Conservation (phyloP, 1,139 yeast species). For the Geotrichum bryndzae region DNA sequence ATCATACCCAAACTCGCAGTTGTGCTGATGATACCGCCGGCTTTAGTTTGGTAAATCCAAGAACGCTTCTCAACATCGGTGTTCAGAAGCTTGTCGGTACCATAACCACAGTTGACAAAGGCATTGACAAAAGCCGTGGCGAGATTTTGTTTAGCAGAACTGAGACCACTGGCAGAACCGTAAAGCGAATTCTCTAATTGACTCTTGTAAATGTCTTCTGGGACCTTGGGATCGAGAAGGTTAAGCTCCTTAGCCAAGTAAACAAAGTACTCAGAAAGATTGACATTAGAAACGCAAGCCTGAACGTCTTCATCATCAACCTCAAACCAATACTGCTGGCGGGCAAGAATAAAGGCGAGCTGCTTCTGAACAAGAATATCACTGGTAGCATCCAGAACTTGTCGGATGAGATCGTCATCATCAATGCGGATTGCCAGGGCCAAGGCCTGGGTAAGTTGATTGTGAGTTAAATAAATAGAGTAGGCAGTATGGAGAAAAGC, state of each 20-base stretch:
- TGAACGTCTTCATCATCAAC: constrained; percentile 72
- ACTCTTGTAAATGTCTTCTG: constrained; percentile 90
- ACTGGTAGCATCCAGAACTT: constrained; percentile 68
- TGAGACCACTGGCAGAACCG: constrained; percentile 61
- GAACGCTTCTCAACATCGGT: constrained; percentile 62
- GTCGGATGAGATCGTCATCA: constrained; percentile 66
- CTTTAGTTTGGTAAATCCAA: constrained; percentile 91
- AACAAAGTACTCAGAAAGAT: constrained; percentile 70
- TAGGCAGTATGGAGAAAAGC: constrained; percentile 88
- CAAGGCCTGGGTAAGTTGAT: constrained; percentile 83
- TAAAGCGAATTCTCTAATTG: constrained; percentile 70
- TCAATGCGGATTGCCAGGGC: constrained; percentile 85
- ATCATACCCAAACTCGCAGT: constrained; percentile 90
- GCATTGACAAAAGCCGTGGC: constrained; percentile 95
- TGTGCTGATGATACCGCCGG: constrained; percentile 87
- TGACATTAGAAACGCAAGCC: constrained; percentile 76
- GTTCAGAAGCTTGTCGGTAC: constrained; percentile 68
- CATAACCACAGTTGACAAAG: constrained; percentile 85
- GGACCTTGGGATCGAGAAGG: constrained; percentile 81
- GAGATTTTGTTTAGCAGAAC: constrained; percentile 90
- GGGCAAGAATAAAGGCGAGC: constrained; percentile 81
- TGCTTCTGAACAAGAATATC: constrained; percentile 79
- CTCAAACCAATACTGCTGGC: constrained; percentile 76
- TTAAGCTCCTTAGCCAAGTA: constrained; percentile 84
- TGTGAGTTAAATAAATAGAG: constrained; percentile 72